Base-by-base conservation (phyloP, 164 flowering plant genomes). In the Umbellularia californica region DNA sequence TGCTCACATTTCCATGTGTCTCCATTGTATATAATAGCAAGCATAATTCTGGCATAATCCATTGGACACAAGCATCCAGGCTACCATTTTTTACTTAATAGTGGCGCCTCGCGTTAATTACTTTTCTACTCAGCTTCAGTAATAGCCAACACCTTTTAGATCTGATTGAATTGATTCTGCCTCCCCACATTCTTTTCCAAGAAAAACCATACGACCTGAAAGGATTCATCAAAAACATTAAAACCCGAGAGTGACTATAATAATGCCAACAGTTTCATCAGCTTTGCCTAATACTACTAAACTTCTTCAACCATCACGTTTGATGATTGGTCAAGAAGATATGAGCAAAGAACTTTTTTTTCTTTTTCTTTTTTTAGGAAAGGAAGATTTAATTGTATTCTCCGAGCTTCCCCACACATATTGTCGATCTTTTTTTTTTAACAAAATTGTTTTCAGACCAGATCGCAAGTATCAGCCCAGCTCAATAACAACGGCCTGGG, bases 181-280 rank as follows among this genome's bases (percentile, higher is more conserved):
- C 3, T 28, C 65, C 41, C 81, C 86, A 66, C 74, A 76, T 52
- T 79, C 86, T 17, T 82, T 85, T 7, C 93, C 85, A 58, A 93
- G 77, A 79, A 91, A 87, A 65, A 93, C 85, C 64, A 93, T 6
- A 62, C 97, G 88, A 27, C 97, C 97, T 92, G 85, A 78, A 79
- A n/a, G 67, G 10, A 72, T 69, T 20, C 13, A 69, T n/a, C 6
- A 68, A 23, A 14, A 2, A 2, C 28, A 25, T 50, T 14, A 41
- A 25, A 68, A 47, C 51, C 72, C 23, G 71, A 2, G 67, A 50
- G 30, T 20, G 22, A 70, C 6, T 10, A 50, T 3, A 22, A 3
- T 6, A 10, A 19, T 52, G 12, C n/a, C 30, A 55, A 22, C 9
- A 28, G 22, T n/a, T 74, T 17, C 10, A 51, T 24, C 25, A 30